Base-by-base conservation (phyloP, 331 rosid species). In the Saraca asoca region DNA sequence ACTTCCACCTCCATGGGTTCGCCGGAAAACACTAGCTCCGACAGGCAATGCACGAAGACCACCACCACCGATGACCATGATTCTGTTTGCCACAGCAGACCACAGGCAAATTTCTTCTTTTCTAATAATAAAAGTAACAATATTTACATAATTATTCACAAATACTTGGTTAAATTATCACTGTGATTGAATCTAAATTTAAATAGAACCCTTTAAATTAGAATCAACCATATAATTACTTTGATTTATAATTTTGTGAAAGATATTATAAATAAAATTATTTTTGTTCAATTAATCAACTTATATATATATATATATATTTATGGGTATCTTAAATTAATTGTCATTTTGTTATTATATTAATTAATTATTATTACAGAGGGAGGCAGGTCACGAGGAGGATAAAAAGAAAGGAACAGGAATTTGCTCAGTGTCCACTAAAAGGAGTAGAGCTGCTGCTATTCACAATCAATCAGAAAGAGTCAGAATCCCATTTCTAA, bases 401-500 rank as follows among this genome's bases (percentile, higher is more conserved):
- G 80, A 75, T 45, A 82, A 79, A 75, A 79, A 80, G 68, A 83
- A 83, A 29, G 75, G 51, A 45, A 82, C 15, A 3, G 62, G 83
- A 20, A 91, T 88, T 74, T 86, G 88, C 33, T 79, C 91, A 0
- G 64, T 50, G 17, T 91, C 85, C 45, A 80, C 86, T 1, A 91
- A 88, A 78, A 81, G 96, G 75, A 86, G 88, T 33, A 81, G 96
- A 69, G 97, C 94, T 50, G 96, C 95, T 14, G 96, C 90, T 2
- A 81, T 85, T 46, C 97, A 91, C 78, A 91, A 88, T 69, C 95
- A 88, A 72, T 91, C 97, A 9, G 97, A 91, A 83, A 82, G 96
- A 15, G 97, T 91, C 62, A 49, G 78, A 24, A 50, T 52, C 11
- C 41, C 33, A 38, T n/a, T 62, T 45, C 31, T 24, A 24, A 24